Evolutionary conservation across 805 yeast genomes (phyloP).

Genomic region (Kodamaea kaohsiungensis): DNA sequence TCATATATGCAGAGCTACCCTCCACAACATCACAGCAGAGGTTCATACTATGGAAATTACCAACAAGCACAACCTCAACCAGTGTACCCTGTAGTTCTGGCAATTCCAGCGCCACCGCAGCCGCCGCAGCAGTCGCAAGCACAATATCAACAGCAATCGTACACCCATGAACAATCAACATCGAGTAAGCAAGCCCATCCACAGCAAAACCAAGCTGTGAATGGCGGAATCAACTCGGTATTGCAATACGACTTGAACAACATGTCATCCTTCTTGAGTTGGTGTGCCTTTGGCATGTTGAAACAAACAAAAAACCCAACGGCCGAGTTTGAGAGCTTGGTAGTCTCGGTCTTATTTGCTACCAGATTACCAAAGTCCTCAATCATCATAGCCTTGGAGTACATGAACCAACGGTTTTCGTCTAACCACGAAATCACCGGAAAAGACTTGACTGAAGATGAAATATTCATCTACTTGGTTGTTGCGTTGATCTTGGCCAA

Average conservation of each 20-base stretch:
- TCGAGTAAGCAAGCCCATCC: background rate
- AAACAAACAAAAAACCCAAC: constrained; percentile 50
- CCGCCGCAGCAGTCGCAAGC: constrained; percentile 7
- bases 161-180: background rate
- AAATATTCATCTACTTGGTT: constrained; percentile 57
- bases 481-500: constrained; percentile 81
- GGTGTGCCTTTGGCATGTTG: constrained; percentile 70
- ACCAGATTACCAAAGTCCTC: constrained; percentile 87
- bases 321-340: constrained; percentile 54
- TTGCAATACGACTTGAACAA: constrained; percentile 76
- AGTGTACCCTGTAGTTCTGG: constrained; percentile 3
- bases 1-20: constrained; percentile 29
- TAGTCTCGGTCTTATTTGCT: constrained; percentile 73
- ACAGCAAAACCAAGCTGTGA: constrained; percentile 14
- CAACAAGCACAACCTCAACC: constrained; percentile 5
- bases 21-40: constrained; percentile 12
- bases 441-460: constrained; percentile 25
- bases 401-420: constrained; percentile 61
- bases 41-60: constrained; percentile 14
- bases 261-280: constrained; percentile 80
- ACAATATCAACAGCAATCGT: constrained; percentile 7
- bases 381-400: constrained; percentile 75
- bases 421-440: constrained; percentile 21
- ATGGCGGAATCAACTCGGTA: constrained; percentile 77
- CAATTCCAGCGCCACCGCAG: constrained; percentile 5